Evolutionary conservation across 352 stramenopile species (phyloP).

Genomic region (Globisporangium polare): DNA sequence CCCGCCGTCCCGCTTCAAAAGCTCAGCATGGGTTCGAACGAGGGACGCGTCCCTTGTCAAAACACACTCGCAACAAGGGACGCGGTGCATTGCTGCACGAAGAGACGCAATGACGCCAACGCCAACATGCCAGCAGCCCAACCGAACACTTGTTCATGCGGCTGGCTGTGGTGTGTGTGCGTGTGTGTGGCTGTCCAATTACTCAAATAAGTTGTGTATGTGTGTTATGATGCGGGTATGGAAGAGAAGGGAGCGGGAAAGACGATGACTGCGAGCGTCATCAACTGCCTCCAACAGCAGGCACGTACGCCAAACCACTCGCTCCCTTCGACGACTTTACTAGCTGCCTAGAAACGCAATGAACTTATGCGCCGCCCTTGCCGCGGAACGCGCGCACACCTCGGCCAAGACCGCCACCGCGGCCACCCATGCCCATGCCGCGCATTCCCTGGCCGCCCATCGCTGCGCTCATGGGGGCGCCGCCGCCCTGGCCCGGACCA

Average conservation of each 20-base stretch:
- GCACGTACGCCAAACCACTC: not conserved
- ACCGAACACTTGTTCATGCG: not conserved
- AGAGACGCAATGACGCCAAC: not conserved
- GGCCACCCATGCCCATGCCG: slow-evolving; percentile 80
- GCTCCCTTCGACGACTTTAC: not conserved
- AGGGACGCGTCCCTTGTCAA: not conserved
- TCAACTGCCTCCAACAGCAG: not conserved
- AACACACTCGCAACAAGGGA: not conserved
- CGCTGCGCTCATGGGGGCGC: slow-evolving; percentile 82
- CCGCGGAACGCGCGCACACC: slow-evolving; percentile 76
- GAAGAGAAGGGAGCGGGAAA: not conserved
- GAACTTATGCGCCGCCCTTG: slow-evolving; percentile 68
- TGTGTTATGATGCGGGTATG: not conserved
- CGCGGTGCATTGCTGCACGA: not conserved
- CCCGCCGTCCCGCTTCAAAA: not conserved
- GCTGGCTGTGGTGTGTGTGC: too few species aligned
- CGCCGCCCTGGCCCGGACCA: slow-evolving; percentile 30
- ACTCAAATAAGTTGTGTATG: slow-evolving; percentile 12
- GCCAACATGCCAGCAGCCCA: too few species aligned
- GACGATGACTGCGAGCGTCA: not conserved
- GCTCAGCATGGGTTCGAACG: not conserved
- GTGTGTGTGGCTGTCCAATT: slow-evolving; percentile 8
- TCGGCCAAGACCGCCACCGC: slow-evolving; percentile 67
- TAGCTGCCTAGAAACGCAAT: not conserved
- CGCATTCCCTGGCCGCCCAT: slow-evolving; percentile 92